A percentile compares a stretch with the other conserved stretches of the same genome.
These are phyloP conservation scores for Saccharomyces paradoxus DNA, from an alignment of 805 yeast species.

Conservation along the genomic window DNA sequence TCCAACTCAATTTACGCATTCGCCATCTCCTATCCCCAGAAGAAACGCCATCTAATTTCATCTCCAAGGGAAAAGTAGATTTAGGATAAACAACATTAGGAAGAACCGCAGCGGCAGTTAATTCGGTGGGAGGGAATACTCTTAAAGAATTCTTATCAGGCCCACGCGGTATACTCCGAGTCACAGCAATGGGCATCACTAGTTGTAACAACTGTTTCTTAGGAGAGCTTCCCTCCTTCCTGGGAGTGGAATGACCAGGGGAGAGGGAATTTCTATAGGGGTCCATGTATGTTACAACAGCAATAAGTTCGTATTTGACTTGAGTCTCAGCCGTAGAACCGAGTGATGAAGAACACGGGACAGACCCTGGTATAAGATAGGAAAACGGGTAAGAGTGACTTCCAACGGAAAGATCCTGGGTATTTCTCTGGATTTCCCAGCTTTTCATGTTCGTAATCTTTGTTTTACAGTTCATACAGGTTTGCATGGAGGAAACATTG, in stretches of 20 bases:
- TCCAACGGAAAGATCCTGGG: constrained; percentile 54
- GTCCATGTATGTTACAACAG: constrained; percentile 41
- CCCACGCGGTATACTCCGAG: constrained; percentile 71
- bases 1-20: constrained; percentile 83
- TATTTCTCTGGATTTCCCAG: constrained; percentile 73
- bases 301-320: constrained; percentile 71
- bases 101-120: constrained; percentile 75
- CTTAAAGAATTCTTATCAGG: constrained; percentile 81
- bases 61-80: constrained; percentile 74
- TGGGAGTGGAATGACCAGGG: constrained; percentile 8
- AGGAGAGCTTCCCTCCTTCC: constrained; percentile 9
- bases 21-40: constrained; percentile 69
- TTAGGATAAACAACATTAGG: constrained; percentile 89
- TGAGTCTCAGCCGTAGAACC: constrained; percentile 45
- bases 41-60: constrained; percentile 66
- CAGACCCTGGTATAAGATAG: constrained; percentile 75
- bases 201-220: constrained; percentile 35
- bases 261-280: constrained; percentile 11
- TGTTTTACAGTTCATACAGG: constrained; percentile 52
- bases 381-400: constrained; percentile 88
- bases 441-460: constrained; percentile 59
- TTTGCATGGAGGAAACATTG: constrained; percentile 38
- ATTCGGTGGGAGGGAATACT: constrained; percentile 91
- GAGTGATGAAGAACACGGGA: constrained; percentile 66
- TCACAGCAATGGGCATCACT: constrained; percentile 58